Evolutionary conservation across 225 moss, liverwort and hornwort genomes (phyloP).

Genomic region (Climacium dendroides): DNA sequence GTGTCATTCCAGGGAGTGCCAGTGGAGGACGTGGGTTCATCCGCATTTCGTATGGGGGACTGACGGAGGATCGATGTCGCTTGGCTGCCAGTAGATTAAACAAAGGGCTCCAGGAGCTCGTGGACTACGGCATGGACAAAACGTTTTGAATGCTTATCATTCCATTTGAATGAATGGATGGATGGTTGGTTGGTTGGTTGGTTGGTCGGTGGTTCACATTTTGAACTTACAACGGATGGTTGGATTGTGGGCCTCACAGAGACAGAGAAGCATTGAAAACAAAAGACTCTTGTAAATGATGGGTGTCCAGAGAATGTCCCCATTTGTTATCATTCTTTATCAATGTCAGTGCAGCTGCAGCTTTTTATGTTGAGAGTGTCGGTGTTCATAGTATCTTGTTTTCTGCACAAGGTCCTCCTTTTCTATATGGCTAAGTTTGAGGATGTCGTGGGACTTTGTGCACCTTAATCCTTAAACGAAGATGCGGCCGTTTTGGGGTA

Average conservation of each 20-base stretch:
- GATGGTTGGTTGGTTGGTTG: background rate
- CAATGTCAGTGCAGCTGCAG: background rate
- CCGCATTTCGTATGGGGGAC: conserved; percentile 69
- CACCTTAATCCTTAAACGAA: too few species aligned
- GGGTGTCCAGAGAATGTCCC: background rate
- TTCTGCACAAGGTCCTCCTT: background rate
- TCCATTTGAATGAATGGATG: too few species aligned
- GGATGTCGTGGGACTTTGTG: too few species aligned
- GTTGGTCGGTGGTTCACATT: background rate
- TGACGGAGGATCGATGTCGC: conserved; percentile 41
- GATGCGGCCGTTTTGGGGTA: too few species aligned
- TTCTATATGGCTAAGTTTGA: too few species aligned
- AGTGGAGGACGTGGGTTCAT: conserved; percentile 77
- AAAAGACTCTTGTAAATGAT: background rate
- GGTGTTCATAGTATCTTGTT: background rate
- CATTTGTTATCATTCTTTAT: background rate
- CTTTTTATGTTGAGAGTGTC: background rate
- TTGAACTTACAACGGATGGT: background rate
- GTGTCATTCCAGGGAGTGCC: conserved; percentile 94
- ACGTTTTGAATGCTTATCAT: background rate
- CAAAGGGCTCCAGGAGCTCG: conserved; percentile 64
- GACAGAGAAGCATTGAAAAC: background rate
- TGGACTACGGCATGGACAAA: conserved; percentile 42
- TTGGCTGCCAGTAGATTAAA: conserved; percentile 44
- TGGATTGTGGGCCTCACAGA: background rate